phyloP scores from a whole-genome alignment of 1,139 yeast species.

The Kodamaea alishanica region DNA sequence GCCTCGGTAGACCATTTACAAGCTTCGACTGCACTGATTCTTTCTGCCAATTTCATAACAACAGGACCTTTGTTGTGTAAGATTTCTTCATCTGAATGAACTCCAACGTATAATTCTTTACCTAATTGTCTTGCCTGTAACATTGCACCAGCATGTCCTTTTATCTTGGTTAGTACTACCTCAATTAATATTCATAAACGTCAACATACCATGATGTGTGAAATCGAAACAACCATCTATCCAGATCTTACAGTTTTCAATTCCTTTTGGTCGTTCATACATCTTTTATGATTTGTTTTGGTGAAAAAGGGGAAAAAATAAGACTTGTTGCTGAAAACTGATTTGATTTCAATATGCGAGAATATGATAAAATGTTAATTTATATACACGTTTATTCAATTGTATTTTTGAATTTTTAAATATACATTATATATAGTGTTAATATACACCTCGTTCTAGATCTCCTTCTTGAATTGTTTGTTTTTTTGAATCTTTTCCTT shows the following conservation, averaged over 20 bases:
- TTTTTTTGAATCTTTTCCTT: neutral
- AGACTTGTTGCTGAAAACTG: too few species aligned
- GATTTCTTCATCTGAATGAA: slow-evolving; percentile 89
- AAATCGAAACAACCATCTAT: slow-evolving; percentile 97
- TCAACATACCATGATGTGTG: slow-evolving; percentile 82
- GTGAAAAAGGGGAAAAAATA: too few species aligned
- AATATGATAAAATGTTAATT: too few species aligned
- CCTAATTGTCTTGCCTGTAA: slow-evolving; percentile 85
- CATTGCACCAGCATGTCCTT: slow-evolving; percentile 95
- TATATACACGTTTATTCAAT: slow-evolving; percentile 1
- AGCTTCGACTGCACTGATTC: slow-evolving; percentile 79
- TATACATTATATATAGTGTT: neutral
- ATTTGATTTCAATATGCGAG: too few species aligned
- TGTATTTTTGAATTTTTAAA: neutral
- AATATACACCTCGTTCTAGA: neutral
- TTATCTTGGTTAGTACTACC: neutral
- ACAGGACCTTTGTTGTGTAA: slow-evolving; percentile 83
- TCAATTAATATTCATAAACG: neutral
- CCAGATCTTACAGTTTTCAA: slow-evolving; percentile 61
- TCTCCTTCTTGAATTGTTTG: neutral
- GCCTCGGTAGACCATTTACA: slow-evolving; percentile 85
- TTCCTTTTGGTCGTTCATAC: slow-evolving; percentile 46
- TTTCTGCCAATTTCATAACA: slow-evolving; percentile 80
- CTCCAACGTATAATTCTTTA: slow-evolving; percentile 74
- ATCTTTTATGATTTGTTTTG: slow-evolving; percentile 14